These are phyloP conservation scores for Ogataea ramenticola DNA, from an alignment of 805 yeast species.

Conservation along the genomic window DNA sequence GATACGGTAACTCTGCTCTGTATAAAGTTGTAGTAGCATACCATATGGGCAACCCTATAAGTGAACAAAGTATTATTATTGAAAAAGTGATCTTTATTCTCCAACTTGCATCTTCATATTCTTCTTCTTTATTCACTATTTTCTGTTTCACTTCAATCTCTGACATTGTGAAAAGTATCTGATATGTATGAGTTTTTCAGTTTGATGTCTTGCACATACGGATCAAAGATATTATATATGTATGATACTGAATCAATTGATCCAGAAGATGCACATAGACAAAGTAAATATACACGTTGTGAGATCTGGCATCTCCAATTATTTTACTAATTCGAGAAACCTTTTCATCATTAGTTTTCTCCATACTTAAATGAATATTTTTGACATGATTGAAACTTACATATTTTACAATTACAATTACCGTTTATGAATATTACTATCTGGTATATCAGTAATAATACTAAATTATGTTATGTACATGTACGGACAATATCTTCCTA, in stretches of 20 bases:
- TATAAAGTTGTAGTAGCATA: conserved; percentile 50
- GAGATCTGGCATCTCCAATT: background rate
- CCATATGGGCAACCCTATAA: conserved; percentile 57
- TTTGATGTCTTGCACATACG: too few species aligned
- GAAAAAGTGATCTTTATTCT: conserved; percentile 18
- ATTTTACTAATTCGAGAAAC: too few species aligned
- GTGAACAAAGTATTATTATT: conserved; percentile 19
- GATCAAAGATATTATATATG: too few species aligned
- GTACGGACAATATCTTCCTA: background rate
- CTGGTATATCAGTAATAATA: too few species aligned
- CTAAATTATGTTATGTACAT: background rate
- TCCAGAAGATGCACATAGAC: too few species aligned
- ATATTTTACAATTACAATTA: too few species aligned
- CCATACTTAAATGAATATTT: too few species aligned
- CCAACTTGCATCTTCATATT: background rate
- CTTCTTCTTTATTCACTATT: background rate
- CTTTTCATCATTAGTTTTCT: too few species aligned
- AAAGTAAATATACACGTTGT: background rate
- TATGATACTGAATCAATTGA: too few species aligned
- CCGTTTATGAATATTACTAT: too few species aligned
- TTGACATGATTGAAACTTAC: too few species aligned
- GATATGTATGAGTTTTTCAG: too few species aligned
- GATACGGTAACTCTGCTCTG: conserved; percentile 52
- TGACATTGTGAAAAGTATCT: background rate
- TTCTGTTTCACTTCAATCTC: background rate